Percentiles rank a stretch among this genome's conserved stretches.
phyloP scores from a whole-genome alignment of 2,329 filamentous ascomycete genomes.

The Xenosphaeropsis pyriputrescens region DNA sequence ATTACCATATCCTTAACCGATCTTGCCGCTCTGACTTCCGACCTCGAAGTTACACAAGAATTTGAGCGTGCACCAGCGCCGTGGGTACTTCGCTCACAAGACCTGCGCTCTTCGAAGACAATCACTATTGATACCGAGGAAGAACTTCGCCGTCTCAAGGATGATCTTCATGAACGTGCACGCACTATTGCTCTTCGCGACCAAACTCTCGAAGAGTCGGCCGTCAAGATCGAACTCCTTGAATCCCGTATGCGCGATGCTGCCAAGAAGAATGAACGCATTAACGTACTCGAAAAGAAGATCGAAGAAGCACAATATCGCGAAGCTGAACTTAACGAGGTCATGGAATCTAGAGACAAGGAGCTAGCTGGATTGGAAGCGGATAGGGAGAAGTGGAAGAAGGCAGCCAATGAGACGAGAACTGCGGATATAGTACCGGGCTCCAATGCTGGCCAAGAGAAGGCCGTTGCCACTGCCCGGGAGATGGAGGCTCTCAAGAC shows the following conservation, averaged over 20 bases:
- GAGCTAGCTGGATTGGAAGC: conserved; percentile 49
- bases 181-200: conserved; percentile 59
- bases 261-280: conserved; percentile 58
- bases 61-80: conserved; percentile 66
- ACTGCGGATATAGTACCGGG: conserved; percentile 30
- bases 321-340: conserved; percentile 39
- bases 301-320: conserved; percentile 37
- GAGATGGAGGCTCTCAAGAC: conserved; percentile 60
- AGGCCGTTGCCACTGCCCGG: conserved; percentile 52
- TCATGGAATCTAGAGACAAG: conserved; percentile 51
- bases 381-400: conserved; percentile 58
- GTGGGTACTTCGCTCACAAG: conserved; percentile 70
- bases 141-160: conserved; percentile 65
- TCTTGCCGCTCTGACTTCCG: conserved; percentile 53
- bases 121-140: conserved; percentile 73
- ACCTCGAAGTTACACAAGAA: conserved; percentile 59
- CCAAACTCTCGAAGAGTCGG: conserved; percentile 69
- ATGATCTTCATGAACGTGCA: conserved; percentile 66
- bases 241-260: conserved; percentile 79
- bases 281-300: conserved; percentile 47
- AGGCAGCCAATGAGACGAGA: conserved; percentile 48
- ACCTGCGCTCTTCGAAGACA: conserved; percentile 70
- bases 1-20: conserved; percentile 52
- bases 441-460: conserved; percentile 45
- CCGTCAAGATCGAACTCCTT: conserved; percentile 87